Evolutionary conservation across 768 basidiomycete species (phyloP), one percentile per base, ranked within the genome.

Genomic region (Mycena galericulata): DNA sequence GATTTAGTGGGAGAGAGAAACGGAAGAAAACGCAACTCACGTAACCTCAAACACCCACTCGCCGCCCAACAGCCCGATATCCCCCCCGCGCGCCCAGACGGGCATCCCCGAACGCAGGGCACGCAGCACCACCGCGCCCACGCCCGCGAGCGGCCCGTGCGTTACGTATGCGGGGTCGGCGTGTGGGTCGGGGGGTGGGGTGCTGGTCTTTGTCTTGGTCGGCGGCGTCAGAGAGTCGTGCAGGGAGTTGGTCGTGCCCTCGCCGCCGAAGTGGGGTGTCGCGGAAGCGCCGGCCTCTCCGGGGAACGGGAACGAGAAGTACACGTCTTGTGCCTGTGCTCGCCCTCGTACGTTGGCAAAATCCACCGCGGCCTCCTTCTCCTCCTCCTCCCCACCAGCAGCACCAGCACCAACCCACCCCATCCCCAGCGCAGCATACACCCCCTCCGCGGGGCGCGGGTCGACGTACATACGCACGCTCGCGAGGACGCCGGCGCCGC

Each of bases 391-490:
- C 27, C 4, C 26, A 7, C 12, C 47, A 27, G 26, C 27, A 3
- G 2, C 43, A 14, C 47, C 47, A 22, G 47, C 8, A 29, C 9
- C 45, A 2, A 14, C 53, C 34, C 74, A 74, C 5, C 77, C 79
- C 91, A 97, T 95, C 2, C 96, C 95, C 0, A 98, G 81, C 1
- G 90, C 87, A 17, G 81, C 80, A 78, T 98, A 92, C 26, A 97
- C 80, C 1, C 81, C 83, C 26, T 91, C 79, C 0, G 87, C 82
- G 2, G 95, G 94, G 75, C 96, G 94, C 11, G 93, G 92, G 78
- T 94, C 97, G 72, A 97, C 70, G 50, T 61, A 67, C 34, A 71
- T 60, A 20, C 62, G 68, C 79, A 79, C 65, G 83, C 80, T 36
- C 90, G 82, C n/a, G 80, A 69, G 43, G 14, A 45, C 49, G 29